Evolutionary conservation across 441 rosid species (phyloP).

Genomic region (Erodium texanum): DNA sequence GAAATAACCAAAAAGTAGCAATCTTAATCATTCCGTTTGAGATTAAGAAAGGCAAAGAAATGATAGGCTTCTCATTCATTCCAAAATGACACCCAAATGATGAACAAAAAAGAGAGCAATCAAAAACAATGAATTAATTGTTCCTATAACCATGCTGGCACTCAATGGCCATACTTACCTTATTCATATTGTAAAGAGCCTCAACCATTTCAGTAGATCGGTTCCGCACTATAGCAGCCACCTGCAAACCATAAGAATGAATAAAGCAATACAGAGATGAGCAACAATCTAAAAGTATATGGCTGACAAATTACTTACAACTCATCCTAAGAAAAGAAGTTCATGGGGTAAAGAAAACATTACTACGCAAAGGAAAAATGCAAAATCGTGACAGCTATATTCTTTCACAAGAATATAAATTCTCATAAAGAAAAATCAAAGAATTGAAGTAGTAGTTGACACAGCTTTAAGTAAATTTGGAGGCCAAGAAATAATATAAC

Average conservation of each 20-base stretch:
- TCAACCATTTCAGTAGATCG: conserved; percentile 83
- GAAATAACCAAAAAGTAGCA: neutral
- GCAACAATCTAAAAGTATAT: too few relatives aligned
- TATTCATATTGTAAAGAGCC: conserved; percentile 69
- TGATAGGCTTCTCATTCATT: neutral
- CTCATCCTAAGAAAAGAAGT: too few relatives aligned
- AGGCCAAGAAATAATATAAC: neutral
- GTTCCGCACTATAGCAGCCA: conserved; percentile 56
- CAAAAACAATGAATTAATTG: neutral
- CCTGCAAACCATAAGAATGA: conserved; percentile 35
- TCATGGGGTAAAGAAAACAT: neutral
- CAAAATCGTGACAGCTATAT: neutral
- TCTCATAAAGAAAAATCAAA: neutral
- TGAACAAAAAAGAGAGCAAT: neutral
- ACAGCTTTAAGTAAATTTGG: neutral
- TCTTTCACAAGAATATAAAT: neutral
- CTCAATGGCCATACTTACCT: conserved; percentile 36
- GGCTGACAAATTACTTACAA: too few relatives aligned
- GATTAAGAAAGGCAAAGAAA: conserved; percentile 3
- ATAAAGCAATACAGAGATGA: conserved; percentile 8
- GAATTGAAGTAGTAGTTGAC: neutral
- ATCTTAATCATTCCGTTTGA: neutral
- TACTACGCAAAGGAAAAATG: neutral
- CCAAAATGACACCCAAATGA: neutral
- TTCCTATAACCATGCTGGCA: neutral